These are phyloP conservation scores for Barbatosphaeria neglecta DNA, from an alignment of 495 filamentous ascomycete species.

Conservation along the genomic window DNA sequence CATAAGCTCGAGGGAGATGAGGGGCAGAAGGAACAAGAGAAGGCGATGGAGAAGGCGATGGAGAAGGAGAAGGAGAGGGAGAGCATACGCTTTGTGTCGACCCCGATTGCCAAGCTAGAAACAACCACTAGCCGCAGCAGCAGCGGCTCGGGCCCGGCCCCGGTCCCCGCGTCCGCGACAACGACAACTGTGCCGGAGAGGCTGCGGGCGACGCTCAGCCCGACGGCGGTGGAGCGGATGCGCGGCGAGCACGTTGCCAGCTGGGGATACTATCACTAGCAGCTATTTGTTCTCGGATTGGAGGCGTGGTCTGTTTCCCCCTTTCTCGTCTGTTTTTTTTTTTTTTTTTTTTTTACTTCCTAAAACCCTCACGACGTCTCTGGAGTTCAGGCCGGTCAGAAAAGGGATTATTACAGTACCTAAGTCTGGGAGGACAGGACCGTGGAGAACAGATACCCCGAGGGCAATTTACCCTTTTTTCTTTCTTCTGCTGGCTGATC, in stretches of 20 bases:
- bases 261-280: background rate
- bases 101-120: no score
- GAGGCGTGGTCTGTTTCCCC: background rate
- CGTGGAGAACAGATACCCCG: no score
- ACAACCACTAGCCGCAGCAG: no score
- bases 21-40: background rate
- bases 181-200: no score
- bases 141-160: background rate
- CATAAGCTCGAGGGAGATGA: background rate
- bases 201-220: constrained; percentile 7
- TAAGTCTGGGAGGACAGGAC: background rate
- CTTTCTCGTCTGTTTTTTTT: background rate
- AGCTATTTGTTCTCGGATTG: background rate
- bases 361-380: background rate
- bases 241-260: constrained; percentile 1
- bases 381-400: background rate
- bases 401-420: background rate
- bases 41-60: background rate
- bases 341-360: background rate
- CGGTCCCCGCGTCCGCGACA: no score
- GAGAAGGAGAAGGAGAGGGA: background rate
- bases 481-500: background rate
- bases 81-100: background rate
- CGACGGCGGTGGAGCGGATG: constrained; percentile 4
- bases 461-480: no score